These are phyloP conservation scores for Aspergillus persii DNA, from an alignment of 2,329 filamentous ascomycete species.

Conservation along the genomic window DNA sequence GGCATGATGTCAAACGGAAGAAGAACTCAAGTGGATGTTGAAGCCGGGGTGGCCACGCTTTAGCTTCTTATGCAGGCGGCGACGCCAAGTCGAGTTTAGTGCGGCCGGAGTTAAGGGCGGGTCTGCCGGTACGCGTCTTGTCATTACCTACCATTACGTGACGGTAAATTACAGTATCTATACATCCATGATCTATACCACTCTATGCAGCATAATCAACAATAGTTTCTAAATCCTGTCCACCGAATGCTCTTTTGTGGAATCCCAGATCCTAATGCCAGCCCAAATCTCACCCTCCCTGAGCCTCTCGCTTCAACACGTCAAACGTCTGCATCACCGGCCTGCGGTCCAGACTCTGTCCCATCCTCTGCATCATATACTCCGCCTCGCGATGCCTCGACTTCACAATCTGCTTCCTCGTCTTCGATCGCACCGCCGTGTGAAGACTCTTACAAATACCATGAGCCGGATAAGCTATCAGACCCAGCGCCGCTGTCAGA, in stretches of 20 bases:
- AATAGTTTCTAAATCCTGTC: no score
- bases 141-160: neutral
- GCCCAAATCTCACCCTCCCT: neutral
- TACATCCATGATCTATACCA: no score
- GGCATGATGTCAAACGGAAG: neutral
- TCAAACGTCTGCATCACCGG: slow-evolving; percentile 11
- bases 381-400: slow-evolving; percentile 22
- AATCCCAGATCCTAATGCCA: neutral
- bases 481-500: slow-evolving; percentile 22
- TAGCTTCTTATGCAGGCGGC: neutral
- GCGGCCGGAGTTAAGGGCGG: neutral
- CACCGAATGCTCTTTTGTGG: no score
- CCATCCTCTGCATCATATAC: neutral
- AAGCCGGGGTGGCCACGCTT: neutral
- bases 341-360: neutral
- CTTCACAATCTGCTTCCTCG: slow-evolving; percentile 22
- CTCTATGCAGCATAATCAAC: no score
- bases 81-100: neutral
- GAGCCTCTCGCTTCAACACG: neutral
- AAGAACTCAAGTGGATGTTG: neutral
- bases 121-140: neutral
- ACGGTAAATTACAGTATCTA: no score
- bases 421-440: slow-evolving; percentile 23
- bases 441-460: slow-evolving; percentile 35
- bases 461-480: slow-evolving; percentile 34